Base-by-base conservation (phyloP, 1,284 basidiomycete species). In the Ceratobasidium sp. region DNA sequence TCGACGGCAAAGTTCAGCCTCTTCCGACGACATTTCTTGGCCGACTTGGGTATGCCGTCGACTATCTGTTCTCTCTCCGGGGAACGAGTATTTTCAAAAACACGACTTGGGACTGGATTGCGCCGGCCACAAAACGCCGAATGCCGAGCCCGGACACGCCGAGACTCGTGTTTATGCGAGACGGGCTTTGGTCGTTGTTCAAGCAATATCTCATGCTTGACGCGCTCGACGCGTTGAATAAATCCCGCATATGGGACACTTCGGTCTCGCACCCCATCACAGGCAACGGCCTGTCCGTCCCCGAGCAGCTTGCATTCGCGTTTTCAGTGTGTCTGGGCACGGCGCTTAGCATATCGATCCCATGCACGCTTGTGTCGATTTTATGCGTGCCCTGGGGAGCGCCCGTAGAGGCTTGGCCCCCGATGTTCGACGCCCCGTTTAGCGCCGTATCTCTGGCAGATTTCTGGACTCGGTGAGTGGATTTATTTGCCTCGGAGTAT, bases 21-120 rank as follows among this genome's bases (percentile, higher is more conserved):
- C 39, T 75, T 1, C 74, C 74, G 26, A 75, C 72, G 14, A 64
- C 62, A 34, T 28, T 72, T 46, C 65, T 45, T 21, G 60, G 48
- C 16, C 36, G 73, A n/a, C 9, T 75, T 23, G 52, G 34, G 12
- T 76, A 75, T 59, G 50, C 70, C 4, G 43, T 76, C 18, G 75
- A 76, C 52, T 60, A 74, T 28, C 30, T 75, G 18, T 57, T 65
- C 1, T 72, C 72, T 3, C 32, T 74, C 16, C 74, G 75, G 18
- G 75, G 75, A 2, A 65, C 59, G 12, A 73, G 71, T 12, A 75
- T 73, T 50, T 72, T 70, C 57, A 36, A 39, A n/a, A 75, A 75
- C 45, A 53, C 72, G 23, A 55, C 53, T 4, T 76, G 74, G 74
- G 74, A 76, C 34, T 75, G 74, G 43, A 59, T 72, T 2, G 62